Evolutionary conservation across 2,329 filamentous ascomycete species (phyloP).

Genomic region (Aureobasidium zeae): DNA sequence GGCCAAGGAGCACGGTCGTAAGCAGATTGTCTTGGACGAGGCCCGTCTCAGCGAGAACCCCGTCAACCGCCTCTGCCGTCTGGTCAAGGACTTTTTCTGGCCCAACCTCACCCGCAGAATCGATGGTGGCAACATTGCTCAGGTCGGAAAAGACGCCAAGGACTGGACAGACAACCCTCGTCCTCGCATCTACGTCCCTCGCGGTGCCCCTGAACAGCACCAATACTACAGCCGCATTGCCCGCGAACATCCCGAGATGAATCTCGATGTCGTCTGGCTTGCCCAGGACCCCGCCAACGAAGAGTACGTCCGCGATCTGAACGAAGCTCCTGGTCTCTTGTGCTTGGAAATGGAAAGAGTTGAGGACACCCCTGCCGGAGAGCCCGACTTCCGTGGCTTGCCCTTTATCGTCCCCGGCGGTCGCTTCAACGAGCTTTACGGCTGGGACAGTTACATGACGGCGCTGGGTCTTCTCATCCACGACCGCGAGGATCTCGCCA

Average conservation of each 20-base stretch:
- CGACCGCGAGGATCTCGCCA: slow-evolving; percentile 76
- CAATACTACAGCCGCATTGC: slow-evolving; percentile 83
- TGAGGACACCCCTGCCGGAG: slow-evolving; percentile 55
- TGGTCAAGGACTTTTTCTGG: slow-evolving; percentile 91
- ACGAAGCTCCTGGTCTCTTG: slow-evolving; percentile 76
- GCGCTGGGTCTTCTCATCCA: slow-evolving; percentile 81
- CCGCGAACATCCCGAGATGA: slow-evolving; percentile 67
- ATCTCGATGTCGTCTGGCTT: slow-evolving; percentile 76
- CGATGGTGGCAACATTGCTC: slow-evolving; percentile 76
- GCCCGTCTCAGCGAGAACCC: slow-evolving; percentile 90
- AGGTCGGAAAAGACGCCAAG: slow-evolving; percentile 83
- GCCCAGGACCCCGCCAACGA: slow-evolving; percentile 52
- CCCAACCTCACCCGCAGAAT: slow-evolving; percentile 80
- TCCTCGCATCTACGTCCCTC: slow-evolving; percentile 84
- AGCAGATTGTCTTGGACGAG: slow-evolving; percentile 85
- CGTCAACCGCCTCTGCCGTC: slow-evolving; percentile 72
- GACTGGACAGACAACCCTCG: slow-evolving; percentile 88
- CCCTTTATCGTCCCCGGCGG: slow-evolving; percentile 97
- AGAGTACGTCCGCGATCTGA: slow-evolving; percentile 72
- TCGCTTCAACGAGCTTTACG: slow-evolving; percentile 95
- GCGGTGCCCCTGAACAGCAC: slow-evolving; percentile 74
- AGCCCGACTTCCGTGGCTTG: slow-evolving; percentile 64
- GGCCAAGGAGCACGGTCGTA: slow-evolving; percentile 81
- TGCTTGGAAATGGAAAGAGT: slow-evolving; percentile 74
- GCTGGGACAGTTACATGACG: slow-evolving; percentile 99